Base-by-base conservation (phyloP, 768 basidiomycete species). In the Infundibulicybe gibba region DNA sequence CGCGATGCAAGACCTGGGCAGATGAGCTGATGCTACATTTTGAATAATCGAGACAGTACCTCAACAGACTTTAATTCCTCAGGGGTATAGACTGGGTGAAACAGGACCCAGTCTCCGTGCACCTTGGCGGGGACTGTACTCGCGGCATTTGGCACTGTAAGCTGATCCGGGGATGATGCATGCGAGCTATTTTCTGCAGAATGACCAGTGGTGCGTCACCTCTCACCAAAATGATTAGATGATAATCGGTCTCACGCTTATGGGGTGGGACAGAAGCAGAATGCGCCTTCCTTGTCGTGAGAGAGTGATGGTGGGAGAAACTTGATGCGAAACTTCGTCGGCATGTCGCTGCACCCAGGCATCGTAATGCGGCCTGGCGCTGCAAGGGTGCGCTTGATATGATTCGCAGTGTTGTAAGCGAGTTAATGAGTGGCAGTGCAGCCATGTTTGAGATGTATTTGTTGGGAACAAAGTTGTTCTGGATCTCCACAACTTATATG, bases 11-110 rank as follows among this genome's bases (percentile, higher is more conserved):
- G 30, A 97, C 80, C 90, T 86, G 44, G 52, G 20, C 33, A 43
- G 12, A 40, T 13, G 37, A 47, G 25, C 33, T 39, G 39, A 21
- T 25, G 37, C 40, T 46, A 12, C 31, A 31, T 34, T 32, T 16
- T 17, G 33, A 32, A 21, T 15, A 31, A 6, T 19, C 16, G 46
- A 34, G 9, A 49, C 66, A 42, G 25, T 56, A 87, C 89, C 64
- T 87, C 70, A 13, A 90, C 89, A 12, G 87, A 77, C 52, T 69
- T 81, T 42, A 91, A 61, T 58, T 92, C 90, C 32, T 80, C 80
- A 14, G 69, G 62, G 5, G 87, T 80, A 62, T 97, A 97, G 2
- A 95, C 93, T 0, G 94, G 94, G 60, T 95, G 91, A 61, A 93
- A 91, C 2, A 97, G 68, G 10, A 95, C 91, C 91, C 93, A 97